Base-by-base conservation (phyloP, 2,329 filamentous ascomycete species). In the Fusarium verrucosum region DNA sequence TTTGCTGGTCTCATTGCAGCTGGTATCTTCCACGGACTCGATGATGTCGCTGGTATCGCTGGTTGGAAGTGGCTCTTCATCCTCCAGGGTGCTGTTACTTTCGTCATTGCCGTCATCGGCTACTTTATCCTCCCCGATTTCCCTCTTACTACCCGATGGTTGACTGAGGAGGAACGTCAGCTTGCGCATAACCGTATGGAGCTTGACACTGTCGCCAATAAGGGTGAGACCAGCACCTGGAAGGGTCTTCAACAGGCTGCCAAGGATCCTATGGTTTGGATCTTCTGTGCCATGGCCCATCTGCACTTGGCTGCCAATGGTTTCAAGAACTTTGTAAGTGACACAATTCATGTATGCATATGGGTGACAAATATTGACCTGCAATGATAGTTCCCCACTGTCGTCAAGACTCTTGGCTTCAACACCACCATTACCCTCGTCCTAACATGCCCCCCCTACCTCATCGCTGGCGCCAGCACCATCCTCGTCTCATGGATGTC, bases 51-150 rank as follows among this genome's bases (percentile, higher is more conserved):
- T 13, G 68, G 71, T 1, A 33, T 76, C 3, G 55, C 64, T 4
- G 74, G 74, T 3, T 76, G 75, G 75, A 73, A 71, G 42, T 77
- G 75, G 71, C 79, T 90, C 0, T 91, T 90, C 72, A 88, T 91
- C 44, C 85, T 90, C 8, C 87, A 91, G 72, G 88, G 88, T 14
- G 78, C 80, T 2, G 80, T 75, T 11, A 73, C 73, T 2, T 70
- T 74, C 10, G 58, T 72, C 13, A 64, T 74, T 9, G 72, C 72
- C 9, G 30, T 75, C 9, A 8, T 46, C 1, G 70, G 72, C 5
- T 75, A 67, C 51, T 75, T 74, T 23, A 19, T 74, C 23, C 68
- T 76, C 2, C 74, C 74, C 2, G 73, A 74, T 11, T 81, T 41
- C 76, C 82, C 73, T 5, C 80, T 80, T 26, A 82, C 82, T 3